Evolutionary conservation across 1,284 basidiomycete genomes (phyloP).

Genomic region (Papiliotrema nemorosa): DNA sequence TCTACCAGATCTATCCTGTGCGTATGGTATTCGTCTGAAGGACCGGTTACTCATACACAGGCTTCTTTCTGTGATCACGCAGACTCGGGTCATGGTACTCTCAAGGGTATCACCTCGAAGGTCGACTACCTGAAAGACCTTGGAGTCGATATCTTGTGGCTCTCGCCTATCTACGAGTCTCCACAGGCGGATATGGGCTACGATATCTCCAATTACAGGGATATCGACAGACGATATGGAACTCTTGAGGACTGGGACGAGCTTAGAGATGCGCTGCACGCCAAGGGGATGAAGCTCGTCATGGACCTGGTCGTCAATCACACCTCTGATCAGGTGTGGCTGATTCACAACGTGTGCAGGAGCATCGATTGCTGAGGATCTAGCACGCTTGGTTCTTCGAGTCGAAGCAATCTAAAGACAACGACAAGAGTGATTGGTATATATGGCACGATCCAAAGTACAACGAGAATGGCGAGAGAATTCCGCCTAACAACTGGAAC

Average conservation of each 20-base stretch:
- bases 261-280: conserved; percentile 43
- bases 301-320: conserved; percentile 54
- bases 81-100: conserved; percentile 48
- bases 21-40: conserved; percentile 1
- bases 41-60: conserved; percentile 9
- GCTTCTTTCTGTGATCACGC: conserved; percentile 29
- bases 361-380: neutral
- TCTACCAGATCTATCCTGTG: conserved; percentile 34
- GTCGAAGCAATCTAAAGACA: conserved; percentile 40
- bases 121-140: conserved; percentile 52
- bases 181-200: conserved; percentile 45
- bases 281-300: conserved; percentile 48
- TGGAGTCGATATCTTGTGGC: conserved; percentile 52
- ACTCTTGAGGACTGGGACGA: conserved; percentile 50
- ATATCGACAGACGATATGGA: conserved; percentile 50
- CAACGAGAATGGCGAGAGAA: conserved; percentile 32
- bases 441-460: conserved; percentile 47
- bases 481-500: conserved; percentile 53
- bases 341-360: neutral
- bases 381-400: conserved; percentile 52
- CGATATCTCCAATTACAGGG: conserved; percentile 48
- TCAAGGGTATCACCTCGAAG: conserved; percentile 49
- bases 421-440: conserved; percentile 53
- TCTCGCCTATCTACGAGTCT: conserved; percentile 37
- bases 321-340: conserved; percentile 39